Evolutionary conservation across 2,329 filamentous ascomycete genomes (phyloP).

Genomic region (Ploettnerulaceae sp.): DNA sequence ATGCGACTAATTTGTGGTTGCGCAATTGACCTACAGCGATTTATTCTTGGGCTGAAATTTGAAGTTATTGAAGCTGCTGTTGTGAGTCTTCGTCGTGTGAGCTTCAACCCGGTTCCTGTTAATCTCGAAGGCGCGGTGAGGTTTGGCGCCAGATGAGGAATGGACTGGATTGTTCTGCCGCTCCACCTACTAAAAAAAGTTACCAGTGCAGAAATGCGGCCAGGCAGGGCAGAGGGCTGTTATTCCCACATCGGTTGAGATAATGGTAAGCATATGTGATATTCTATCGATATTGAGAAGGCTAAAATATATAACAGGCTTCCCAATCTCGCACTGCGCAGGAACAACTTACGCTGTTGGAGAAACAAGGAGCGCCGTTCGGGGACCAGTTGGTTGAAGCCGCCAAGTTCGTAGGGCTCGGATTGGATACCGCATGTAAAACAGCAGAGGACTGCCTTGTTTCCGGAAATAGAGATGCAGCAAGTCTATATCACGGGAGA

Average conservation of each 20-base stretch:
- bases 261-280: conserved; percentile 15
- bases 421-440: conserved; percentile 25
- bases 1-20: background rate
- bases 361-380: conserved; percentile 34
- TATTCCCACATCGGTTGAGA: background rate
- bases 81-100: conserved; percentile 2
- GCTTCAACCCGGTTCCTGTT: conserved; percentile 7
- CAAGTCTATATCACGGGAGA: conserved; percentile 38
- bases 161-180: conserved; percentile 9
- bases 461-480: no score
- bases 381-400: conserved; percentile 34
- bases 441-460: background rate
- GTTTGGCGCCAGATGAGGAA: conserved; percentile 5
- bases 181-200: background rate
- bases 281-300: background rate
- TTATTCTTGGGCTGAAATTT: conserved; percentile 6
- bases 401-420: conserved; percentile 31
- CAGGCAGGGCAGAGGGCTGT: background rate
- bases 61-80: conserved; percentile 3
- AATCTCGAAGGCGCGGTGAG: conserved; percentile 9
- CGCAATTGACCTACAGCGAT: conserved; percentile 19
- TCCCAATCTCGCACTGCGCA: conserved; percentile 32
- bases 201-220: background rate
- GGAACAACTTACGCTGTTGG: conserved; percentile 31
- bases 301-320: conserved; percentile 20